A percentile compares a stretch with the other conserved stretches of the same genome.
These are phyloP conservation scores for Leccinum subgranulosum DNA, from an alignment of 768 basidiomycete species.

Conservation along the genomic window DNA sequence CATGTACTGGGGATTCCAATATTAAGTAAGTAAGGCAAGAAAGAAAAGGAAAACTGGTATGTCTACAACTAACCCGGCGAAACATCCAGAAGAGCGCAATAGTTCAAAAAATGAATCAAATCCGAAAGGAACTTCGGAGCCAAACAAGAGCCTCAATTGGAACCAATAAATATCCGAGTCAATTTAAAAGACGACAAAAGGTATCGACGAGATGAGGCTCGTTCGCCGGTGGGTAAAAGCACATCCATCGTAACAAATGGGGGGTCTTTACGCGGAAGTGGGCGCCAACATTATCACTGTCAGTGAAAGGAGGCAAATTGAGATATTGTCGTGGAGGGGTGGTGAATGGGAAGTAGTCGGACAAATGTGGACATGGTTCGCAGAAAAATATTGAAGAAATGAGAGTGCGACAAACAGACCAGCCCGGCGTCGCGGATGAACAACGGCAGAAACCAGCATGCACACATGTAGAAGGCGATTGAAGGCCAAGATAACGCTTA, in stretches of 20 bases:
- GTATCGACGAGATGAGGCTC: slow-evolving; percentile 38
- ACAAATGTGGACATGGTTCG: slow-evolving; percentile 9
- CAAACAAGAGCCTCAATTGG: not conserved
- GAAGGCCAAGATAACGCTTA: not conserved
- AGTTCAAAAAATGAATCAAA: not conserved
- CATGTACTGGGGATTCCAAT: not conserved
- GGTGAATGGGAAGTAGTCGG: slow-evolving; percentile 5
- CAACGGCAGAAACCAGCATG: slow-evolving; percentile 25
- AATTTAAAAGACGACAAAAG: slow-evolving; percentile 4
- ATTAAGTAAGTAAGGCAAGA: not conserved
- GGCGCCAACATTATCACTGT: slow-evolving; percentile 1
- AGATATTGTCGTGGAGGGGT: not conserved
- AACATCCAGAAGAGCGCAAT: not conserved
- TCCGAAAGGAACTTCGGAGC: not conserved
- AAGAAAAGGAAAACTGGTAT: not conserved
- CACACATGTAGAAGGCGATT: slow-evolving; percentile 5
- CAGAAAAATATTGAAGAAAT: not conserved
- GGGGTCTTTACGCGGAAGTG: slow-evolving; percentile 14
- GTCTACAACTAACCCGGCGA: not conserved
- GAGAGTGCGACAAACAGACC: slow-evolving; percentile 24
- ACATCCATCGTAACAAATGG: slow-evolving; percentile 14
- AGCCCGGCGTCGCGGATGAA: slow-evolving; percentile 22
- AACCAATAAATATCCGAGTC: not conserved
- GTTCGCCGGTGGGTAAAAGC: slow-evolving; percentile 31
- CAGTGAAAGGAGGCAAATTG: not conserved